Conservation (phyloP, 176 grass and related monocot species). For the Carex myosuroides region DNA sequence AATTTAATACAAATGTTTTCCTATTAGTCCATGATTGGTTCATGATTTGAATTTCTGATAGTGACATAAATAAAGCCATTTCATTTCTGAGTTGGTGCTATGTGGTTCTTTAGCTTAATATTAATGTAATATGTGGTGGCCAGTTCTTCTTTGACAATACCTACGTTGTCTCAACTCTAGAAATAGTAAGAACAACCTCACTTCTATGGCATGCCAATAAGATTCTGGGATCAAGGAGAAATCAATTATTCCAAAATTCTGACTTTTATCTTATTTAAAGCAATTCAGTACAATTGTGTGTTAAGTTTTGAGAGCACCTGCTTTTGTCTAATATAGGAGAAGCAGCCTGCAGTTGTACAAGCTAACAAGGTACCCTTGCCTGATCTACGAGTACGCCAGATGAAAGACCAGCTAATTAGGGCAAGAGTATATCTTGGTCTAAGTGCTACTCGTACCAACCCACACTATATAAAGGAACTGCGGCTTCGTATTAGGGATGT, state of each 20-base stretch:
- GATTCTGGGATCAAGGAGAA: not conserved
- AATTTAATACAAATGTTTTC: constrained; percentile 10
- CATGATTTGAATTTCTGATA: constrained; percentile 15
- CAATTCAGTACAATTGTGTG: not conserved
- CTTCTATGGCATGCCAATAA: not conserved
- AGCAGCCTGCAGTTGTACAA: not conserved
- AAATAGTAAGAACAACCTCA: not conserved
- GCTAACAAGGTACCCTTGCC: constrained; percentile 14
- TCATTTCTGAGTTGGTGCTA: not conserved
- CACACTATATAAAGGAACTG: constrained; percentile 63
- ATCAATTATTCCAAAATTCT: not conserved
- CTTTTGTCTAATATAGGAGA: constrained; percentile 13
- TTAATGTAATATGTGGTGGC: not conserved
- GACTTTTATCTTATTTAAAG: not conserved
- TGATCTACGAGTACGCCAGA: constrained; percentile 50
- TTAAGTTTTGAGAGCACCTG: not conserved
- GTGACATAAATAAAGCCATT: not conserved
- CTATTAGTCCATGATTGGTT: not conserved
- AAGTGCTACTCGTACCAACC: constrained; percentile 52
- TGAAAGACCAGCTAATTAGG: constrained; percentile 89
- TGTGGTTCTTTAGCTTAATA: not conserved
- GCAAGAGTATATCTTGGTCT: constrained; percentile 82
- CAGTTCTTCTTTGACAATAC: not conserved
- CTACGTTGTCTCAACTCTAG: not conserved
- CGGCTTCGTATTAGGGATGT: constrained; percentile 62